These are phyloP conservation scores for Chlamydomonas incerta DNA, from an alignment of 139 green algal genomes.

Conservation along the genomic window DNA sequence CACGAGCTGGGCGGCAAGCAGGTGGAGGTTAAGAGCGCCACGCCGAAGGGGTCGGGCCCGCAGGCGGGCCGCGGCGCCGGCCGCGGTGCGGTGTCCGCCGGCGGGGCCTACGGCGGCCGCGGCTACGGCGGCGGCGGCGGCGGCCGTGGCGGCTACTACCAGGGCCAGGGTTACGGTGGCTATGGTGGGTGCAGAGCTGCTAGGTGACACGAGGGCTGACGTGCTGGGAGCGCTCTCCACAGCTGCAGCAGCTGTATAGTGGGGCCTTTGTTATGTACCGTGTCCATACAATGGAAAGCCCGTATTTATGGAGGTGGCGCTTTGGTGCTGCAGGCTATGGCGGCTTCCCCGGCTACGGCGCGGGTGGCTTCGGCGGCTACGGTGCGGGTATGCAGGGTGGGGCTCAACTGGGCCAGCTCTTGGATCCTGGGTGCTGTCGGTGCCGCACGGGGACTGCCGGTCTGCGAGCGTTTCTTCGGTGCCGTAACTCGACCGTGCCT, in stretches of 20 bases:
- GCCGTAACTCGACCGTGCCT: no score
- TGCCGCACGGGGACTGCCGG: no score
- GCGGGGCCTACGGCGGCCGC: slow-evolving; percentile 10
- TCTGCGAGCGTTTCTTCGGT: no score
- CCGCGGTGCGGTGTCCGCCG: not conserved
- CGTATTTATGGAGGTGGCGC: no score
- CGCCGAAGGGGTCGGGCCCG: slow-evolving; percentile 76
- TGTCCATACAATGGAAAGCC: no score
- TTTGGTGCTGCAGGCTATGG: slow-evolving; percentile 3
- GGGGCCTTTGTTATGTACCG: no score
- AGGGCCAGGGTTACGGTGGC: not conserved
- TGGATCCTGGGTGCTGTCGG: no score
- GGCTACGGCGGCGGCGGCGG: slow-evolving; percentile 1
- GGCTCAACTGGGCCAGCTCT: no score
- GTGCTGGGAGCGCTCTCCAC: not conserved
- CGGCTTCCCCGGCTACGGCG: slow-evolving; percentile 29
- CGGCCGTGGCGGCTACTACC: not conserved
- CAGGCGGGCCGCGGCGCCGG: slow-evolving; percentile 34
- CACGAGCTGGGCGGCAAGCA: slow-evolving; percentile 82
- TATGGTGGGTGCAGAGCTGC: slow-evolving; percentile 24
- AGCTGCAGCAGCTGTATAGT: not conserved
- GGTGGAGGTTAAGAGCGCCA: slow-evolving; percentile 87
- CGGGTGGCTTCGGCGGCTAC: slow-evolving; percentile 8
- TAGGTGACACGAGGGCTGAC: not conserved
- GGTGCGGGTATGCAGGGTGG: slow-evolving; percentile 7